Evolutionary conservation across 108 stramenopile species (phyloP).

Genomic region (Aurantiochytrium sp.): DNA sequence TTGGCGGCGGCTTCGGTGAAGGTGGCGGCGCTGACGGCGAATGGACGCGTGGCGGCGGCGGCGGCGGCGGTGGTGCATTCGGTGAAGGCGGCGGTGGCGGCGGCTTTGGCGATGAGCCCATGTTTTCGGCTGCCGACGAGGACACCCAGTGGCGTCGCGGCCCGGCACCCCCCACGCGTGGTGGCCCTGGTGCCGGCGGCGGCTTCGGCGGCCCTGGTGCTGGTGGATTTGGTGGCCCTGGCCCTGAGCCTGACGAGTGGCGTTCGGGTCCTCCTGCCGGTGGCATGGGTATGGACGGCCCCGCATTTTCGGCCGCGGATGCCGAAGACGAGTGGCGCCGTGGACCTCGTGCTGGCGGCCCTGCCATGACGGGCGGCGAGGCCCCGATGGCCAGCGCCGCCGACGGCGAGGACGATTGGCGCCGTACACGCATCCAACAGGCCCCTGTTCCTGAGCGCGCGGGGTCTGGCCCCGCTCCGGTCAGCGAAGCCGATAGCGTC

Average conservation of each 20-base stretch:
- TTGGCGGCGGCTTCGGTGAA: background rate
- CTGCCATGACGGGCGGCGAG: too few relatives aligned
- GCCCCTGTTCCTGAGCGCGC: background rate
- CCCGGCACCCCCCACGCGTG: background rate
- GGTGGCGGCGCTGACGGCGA: background rate
- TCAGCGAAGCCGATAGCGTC: background rate
- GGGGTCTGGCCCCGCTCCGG: background rate
- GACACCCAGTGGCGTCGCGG: constrained; percentile 8
- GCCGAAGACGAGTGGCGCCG: background rate
- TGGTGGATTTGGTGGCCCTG: background rate
- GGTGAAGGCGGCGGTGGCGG: background rate
- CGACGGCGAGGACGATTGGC: background rate
- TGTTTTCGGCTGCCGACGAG: background rate
- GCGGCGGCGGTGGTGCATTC: background rate
- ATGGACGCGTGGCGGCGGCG: background rate
- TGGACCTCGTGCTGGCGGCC: background rate
- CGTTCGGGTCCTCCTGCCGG: background rate
- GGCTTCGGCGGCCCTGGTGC: background rate
- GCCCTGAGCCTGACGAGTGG: background rate
- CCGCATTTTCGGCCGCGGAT: background rate
- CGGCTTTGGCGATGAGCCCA: background rate
- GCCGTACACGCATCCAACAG: background rate
- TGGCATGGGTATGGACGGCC: background rate
- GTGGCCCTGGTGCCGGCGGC: background rate
- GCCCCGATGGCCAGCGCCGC: background rate